Evolutionary conservation across 768 basidiomycete species (phyloP).

Genomic region (Boletellus sp.): DNA sequence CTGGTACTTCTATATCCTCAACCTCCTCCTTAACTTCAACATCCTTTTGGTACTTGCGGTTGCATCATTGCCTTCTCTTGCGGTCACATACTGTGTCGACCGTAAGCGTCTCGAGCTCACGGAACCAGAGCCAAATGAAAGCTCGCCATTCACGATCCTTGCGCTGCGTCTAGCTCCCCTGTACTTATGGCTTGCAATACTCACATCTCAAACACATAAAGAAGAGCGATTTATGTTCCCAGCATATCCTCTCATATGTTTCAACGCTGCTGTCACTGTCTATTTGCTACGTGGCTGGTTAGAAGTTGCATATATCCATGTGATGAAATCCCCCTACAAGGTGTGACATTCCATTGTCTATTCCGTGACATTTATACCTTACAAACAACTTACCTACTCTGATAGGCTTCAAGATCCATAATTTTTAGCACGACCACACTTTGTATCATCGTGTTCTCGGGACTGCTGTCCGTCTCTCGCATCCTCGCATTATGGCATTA

Average conservation of each 20-base stretch:
- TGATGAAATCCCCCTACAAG: conserved; percentile 81
- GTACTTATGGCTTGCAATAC: conserved; percentile 85
- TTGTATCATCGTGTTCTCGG: conserved; percentile 59
- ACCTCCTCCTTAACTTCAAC: conserved; percentile 95
- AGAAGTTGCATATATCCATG: conserved; percentile 67
- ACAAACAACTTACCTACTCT: background rate
- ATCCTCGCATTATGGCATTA: conserved; percentile 81
- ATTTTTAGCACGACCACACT: conserved; percentile 78
- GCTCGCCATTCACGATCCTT: conserved; percentile 77
- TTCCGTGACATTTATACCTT: conserved; percentile 1
- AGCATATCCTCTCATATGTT: conserved; percentile 84
- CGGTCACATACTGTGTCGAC: conserved; percentile 71
- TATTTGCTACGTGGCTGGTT: conserved; percentile 86
- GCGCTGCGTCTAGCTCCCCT: conserved; percentile 78
- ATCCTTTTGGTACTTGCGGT: conserved; percentile 77
- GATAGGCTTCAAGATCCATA: conserved; percentile 69
- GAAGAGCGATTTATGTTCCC: conserved; percentile 99
- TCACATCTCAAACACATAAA: conserved; percentile 86
- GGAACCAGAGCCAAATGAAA: conserved; percentile 51
- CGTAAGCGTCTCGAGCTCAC: conserved; percentile 65
- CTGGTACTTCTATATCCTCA: conserved; percentile 80
- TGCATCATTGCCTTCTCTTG: conserved; percentile 72
- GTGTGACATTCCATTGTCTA: conserved; percentile 41
- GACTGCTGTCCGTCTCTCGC: conserved; percentile 72
- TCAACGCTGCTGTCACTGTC: conserved; percentile 88